Base-by-base conservation (phyloP, 1,284 basidiomycete genomes). In the Pyrrhoderma lamaoense region DNA sequence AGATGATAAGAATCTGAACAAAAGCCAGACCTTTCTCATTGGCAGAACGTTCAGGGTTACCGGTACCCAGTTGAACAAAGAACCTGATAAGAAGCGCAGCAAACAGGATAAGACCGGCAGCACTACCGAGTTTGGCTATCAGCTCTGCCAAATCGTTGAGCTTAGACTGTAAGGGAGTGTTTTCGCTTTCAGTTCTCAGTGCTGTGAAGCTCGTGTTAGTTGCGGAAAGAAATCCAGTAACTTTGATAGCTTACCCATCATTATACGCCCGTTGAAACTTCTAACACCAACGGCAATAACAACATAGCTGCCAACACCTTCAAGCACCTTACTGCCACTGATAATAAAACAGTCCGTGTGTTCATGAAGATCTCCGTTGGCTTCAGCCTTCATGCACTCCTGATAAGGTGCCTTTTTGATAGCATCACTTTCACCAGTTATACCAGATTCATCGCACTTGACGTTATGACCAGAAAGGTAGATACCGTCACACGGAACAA, bases 361-460 rank as follows among this genome's bases (percentile, higher is more conserved):
- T 52, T 63, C 72, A 52, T 66, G 69, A 61, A 54, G 58, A 3
- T 63, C 62, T 7, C 67, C 49, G 64, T 67, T 55, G 21, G 64
- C 60, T 39, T 65, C 65, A 14, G 74, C 59, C 4, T 70, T 71
- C 19, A 87, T 63, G 62, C 89, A 89, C 40, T 94, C 87, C 31
- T 82, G 80, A 65, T 89, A 97, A 3, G 86, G 63, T 22, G 82
- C 65, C 70, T 99, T 99, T 65, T 85, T 86, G 65, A 98, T 94
- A 18, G 94, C 88, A 66, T 99, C 94, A 5, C 88, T 89, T 70
- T 99, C 95, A 58, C 94, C 95, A 0, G 96, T 98, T 37, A 93
- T 93, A 18, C 90, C 91, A 27, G 91, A 93, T 69, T 98, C 96
- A 66, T 99, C 96, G 65, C 94, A 98, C 62, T 85, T 87, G 62